Percentiles rank a stretch among this genome's conserved stretches.
Conservation (phyloP, 805 yeast species). For the Saccharomycopsis fodiens region DNA sequence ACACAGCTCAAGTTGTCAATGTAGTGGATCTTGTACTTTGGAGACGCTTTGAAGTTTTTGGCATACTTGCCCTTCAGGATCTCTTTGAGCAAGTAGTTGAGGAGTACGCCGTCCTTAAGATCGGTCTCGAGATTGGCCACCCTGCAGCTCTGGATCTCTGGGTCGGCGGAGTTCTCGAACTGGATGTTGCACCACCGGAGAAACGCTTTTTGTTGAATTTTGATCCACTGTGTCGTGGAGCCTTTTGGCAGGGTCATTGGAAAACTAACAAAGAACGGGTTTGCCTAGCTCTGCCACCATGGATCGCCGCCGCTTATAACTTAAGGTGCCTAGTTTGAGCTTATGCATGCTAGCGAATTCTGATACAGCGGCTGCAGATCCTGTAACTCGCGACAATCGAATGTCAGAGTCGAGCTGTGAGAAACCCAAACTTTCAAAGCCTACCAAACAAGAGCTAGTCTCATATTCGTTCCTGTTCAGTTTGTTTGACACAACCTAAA, state of each 20-base stretch:
- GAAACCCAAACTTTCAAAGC: no score
- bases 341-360: background rate
- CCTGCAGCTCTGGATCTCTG: conserved; percentile 19
- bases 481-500: no score
- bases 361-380: background rate
- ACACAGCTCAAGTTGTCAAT: conserved; percentile 39
- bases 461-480: no score
- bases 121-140: conserved; percentile 27
- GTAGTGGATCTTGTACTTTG: conserved; percentile 37
- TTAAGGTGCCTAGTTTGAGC: background rate
- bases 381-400: background rate
- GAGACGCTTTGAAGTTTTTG: conserved; percentile 23
- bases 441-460: no score
- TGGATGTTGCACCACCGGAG: conserved; percentile 42
- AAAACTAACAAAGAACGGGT: background rate
- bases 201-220: conserved; percentile 41
- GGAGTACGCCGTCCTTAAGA: conserved; percentile 34
- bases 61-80: conserved; percentile 23
- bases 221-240: conserved; percentile 31
- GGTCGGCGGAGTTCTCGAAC: conserved; percentile 21
- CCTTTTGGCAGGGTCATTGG: background rate
- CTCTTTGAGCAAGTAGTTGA: conserved; percentile 32
- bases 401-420: no score
- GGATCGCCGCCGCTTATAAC: background rate
- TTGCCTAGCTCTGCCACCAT: no score